These are phyloP conservation scores for Mycena sanguinolenta DNA, from an alignment of 768 basidiomycete genomes.

Conservation along the genomic window DNA sequence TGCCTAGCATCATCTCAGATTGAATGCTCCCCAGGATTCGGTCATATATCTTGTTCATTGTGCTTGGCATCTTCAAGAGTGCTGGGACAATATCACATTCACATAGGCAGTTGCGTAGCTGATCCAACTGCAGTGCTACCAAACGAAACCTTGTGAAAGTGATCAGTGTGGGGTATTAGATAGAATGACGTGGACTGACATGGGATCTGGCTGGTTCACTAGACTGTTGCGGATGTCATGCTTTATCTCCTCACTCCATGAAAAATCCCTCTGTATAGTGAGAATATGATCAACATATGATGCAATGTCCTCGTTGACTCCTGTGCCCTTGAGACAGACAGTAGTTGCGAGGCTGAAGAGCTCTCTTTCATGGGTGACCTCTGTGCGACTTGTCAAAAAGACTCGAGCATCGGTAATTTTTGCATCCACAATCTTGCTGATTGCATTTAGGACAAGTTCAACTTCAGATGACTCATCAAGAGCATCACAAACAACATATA, in stretches of 20 bases:
- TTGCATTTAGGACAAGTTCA: conserved; percentile 16
- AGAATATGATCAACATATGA: not conserved
- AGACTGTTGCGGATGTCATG: not conserved
- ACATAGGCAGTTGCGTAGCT: not conserved
- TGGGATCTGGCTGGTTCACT: too few relatives aligned
- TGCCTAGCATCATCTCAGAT: not conserved
- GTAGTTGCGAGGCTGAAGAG: too few relatives aligned
- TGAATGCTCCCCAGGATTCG: not conserved
- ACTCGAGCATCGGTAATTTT: conserved; percentile 17
- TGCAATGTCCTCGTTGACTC: not conserved
- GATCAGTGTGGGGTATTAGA: not conserved
- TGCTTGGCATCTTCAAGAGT: not conserved
- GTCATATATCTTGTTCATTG: not conserved
- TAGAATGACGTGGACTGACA: too few relatives aligned
- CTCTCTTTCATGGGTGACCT: too few relatives aligned
- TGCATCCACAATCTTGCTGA: conserved; percentile 15
- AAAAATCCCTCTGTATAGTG: not conserved
- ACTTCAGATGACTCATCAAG: conserved; percentile 39
- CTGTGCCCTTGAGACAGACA: too few relatives aligned
- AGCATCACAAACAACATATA: conserved; percentile 9
- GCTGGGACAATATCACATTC: not conserved
- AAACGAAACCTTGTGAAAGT: not conserved
- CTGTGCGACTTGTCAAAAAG: conserved; percentile 36
- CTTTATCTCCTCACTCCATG: not conserved
- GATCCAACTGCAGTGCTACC: not conserved